Base-by-base conservation (phyloP, 1,284 basidiomycete species). In the Serendipita sp. region DNA sequence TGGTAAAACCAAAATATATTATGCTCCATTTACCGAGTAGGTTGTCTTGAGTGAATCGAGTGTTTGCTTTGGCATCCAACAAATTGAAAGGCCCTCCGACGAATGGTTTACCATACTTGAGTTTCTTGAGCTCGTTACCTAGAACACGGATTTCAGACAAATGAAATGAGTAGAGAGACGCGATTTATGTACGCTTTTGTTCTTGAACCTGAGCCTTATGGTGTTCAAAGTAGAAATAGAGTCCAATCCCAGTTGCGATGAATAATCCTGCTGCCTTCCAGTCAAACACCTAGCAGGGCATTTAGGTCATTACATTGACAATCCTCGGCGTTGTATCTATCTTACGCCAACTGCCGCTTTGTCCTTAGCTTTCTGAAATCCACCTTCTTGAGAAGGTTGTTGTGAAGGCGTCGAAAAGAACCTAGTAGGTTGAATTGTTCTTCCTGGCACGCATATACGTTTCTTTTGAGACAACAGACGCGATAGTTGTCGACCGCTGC, bases 1-100 rank as follows among this genome's bases (percentile, higher is more conserved):
- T 93, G 35, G 93, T 93, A 76, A 96, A 96, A 12, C 93, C 93
- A 74, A 97, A 97, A 76, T 99, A 99, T 63, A 99, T 85, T 67
- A 99, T 76, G 43, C 81, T 89, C 76, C 80, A 81, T 78, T 91
- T 86, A 64, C 91, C 92, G 30, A 88, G 74, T 61, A 99, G 76
- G 71, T 97, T 84, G 64, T 89, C 75, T 60, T 97, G 86, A 0
- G 91, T 90, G 74, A 94, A 95, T 0, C 80, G 73, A 10, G 26
- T 58, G 66, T 82, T 77, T 63, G 82, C 83, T 26, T 81, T 71
- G 67, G 91, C 84, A 44, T 86, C 82, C 42, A 79, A 80, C 64
- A 98, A 77, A 4, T 75, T 74, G 77, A 99, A 98, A 0, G 93
- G 87, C 0, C 95, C 95, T 13, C 95, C 95, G 65, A 99, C 88